A percentile compares a stretch with the other conserved stretches of the same genome.
These are phyloP conservation scores for Terfezia boudieri DNA, from an alignment of 495 filamentous ascomycete genomes.

Conservation along the genomic window DNA sequence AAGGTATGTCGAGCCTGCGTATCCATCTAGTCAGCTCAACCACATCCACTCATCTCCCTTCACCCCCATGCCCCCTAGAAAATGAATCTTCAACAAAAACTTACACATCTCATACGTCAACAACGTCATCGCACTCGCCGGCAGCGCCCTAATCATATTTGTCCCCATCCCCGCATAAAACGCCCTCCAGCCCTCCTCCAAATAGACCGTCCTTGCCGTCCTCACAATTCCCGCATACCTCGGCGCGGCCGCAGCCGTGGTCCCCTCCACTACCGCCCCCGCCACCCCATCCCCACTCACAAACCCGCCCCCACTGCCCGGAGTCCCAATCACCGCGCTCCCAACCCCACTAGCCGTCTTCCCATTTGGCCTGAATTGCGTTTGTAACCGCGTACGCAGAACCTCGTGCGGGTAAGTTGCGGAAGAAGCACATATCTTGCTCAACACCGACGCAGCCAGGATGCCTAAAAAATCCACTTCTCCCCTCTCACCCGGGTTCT, in stretches of 20 bases:
- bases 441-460: slow-evolving; percentile 70
- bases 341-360: background rate
- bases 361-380: slow-evolving; percentile 36
- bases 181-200: slow-evolving; percentile 85
- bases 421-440: slow-evolving; percentile 83
- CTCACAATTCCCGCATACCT: slow-evolving; percentile 64
- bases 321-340: background rate
- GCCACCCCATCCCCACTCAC: background rate
- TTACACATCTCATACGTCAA: slow-evolving; percentile 56
- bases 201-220: slow-evolving; percentile 61
- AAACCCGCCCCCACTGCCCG: background rate
- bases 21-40: background rate
- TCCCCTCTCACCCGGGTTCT: slow-evolving; percentile 19
- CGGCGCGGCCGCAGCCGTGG: slow-evolving; percentile 21
- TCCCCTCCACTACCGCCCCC: background rate
- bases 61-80: background rate
- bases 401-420: slow-evolving; percentile 97
- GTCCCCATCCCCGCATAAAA: slow-evolving; percentile 97
- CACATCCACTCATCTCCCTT: background rate
- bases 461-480: slow-evolving; percentile 50
- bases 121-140: slow-evolving; percentile 89
- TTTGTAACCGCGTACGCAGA: slow-evolving; percentile 71
- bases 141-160: slow-evolving; percentile 88
- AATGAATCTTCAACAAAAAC: background rate
- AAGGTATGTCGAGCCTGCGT: background rate